Conservation (phyloP, 257 asterid genomes). For the Fraxinus anomala region DNA sequence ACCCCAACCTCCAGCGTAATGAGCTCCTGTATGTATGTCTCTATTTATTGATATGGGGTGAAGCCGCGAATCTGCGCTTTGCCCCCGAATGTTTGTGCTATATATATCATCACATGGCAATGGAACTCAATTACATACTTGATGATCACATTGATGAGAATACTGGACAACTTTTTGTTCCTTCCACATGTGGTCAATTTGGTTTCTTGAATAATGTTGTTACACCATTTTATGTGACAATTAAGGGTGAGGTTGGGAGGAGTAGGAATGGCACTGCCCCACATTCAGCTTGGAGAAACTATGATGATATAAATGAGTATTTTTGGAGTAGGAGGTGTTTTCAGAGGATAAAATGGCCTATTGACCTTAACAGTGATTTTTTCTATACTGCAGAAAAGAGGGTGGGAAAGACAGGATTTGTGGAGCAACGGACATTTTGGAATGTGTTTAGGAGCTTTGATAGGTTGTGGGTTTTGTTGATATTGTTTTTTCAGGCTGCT, state of each 20-base stretch:
- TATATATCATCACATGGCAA: constrained; percentile 84
- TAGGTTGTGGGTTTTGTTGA: constrained; percentile 85
- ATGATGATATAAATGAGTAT: constrained; percentile 90
- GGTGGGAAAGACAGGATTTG: constrained; percentile 94
- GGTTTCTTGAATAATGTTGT: constrained; percentile 65
- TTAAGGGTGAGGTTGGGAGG: constrained; percentile 79
- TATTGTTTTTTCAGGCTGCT: constrained; percentile 88
- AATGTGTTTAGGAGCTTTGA: constrained; percentile 89
- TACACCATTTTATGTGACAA: constrained; percentile 60
- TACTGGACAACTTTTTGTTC: constrained; percentile 70
- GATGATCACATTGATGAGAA: constrained; percentile 71
- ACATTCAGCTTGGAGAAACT: constrained; percentile 97
- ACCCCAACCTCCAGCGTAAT: constrained; percentile 60
- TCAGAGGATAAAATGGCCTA: constrained; percentile 79
- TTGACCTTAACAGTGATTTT: constrained; percentile 60
- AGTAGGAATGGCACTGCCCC: constrained; percentile 94
- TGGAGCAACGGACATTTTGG: constrained; percentile 97
- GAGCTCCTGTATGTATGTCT: constrained; percentile 83
- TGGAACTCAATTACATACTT: constrained; percentile 75
- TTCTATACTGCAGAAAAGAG: constrained; percentile 48
- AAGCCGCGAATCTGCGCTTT: constrained; percentile 81
- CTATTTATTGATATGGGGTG: constrained; percentile 85
- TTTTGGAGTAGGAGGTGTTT: constrained; percentile 93
- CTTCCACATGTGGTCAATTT: constrained; percentile 61
- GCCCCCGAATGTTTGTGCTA: constrained; percentile 86